Evolutionary conservation across 2,329 filamentous ascomycete genomes (phyloP), one percentile per base, ranked within the genome.

Genomic region (Xylariaceae sp.): DNA sequence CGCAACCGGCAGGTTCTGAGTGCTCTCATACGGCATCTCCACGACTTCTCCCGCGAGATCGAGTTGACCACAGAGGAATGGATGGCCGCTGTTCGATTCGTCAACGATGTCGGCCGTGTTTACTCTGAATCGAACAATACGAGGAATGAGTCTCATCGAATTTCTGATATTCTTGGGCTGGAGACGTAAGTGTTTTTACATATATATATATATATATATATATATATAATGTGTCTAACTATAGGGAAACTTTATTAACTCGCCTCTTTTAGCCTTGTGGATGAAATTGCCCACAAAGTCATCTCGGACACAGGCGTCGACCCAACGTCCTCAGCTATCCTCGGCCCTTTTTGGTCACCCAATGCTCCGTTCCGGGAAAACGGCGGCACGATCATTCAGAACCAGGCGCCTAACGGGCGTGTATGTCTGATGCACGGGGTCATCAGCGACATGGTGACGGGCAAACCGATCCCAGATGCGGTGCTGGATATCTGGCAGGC

Each of bases 401-500:
- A 85, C 69, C 70, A 77, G 57, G 73, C 75, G 39, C 76, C 81
- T 53, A 73, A 81, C 48, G 86, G 84, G 47, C 75, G 81, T 58
- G 73, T 83, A 50, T 80, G 80, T 50, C 77, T 79, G 62, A 87
- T 90, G 83, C 85, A 89, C 75, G 87, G 87, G 62, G 74, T 78
- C 46, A 79, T 90, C 66, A 78, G 71, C 57, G 67, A 69, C 56
- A 56, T 68, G 4, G 63, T 67, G 40, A 69, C 67, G 9, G 67
- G 67, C 55, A 79, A 80, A 72, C 83, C 83, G 58, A 84, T 90
- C 64, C 78, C 78, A 52, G 75, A 77, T 65, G 86, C 86, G 62
- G 83, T 88, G 60, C 83, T 90, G 65, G 87, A 90, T 68, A 86
- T 89, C 75, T 90, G 87, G 87, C 85, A 90, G 69, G 86, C 87